Conservation (phyloP, 495 filamentous ascomycete species). For the Aspergillus panamensis region DNA sequence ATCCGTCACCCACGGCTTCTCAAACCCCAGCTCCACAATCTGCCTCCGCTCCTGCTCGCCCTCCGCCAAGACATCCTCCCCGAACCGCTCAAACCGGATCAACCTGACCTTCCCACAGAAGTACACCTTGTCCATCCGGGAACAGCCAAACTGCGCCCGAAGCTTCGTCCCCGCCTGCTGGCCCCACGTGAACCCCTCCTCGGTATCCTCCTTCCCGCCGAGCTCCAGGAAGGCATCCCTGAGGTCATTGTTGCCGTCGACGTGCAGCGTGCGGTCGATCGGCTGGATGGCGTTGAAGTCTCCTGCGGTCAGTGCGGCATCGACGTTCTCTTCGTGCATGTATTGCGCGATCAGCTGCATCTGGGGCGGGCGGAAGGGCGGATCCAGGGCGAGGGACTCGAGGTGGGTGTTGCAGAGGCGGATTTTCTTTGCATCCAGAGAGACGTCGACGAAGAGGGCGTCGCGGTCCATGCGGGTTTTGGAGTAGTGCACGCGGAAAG, state of each 20-base stretch:
- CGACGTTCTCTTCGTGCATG: background rate
- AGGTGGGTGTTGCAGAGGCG: constrained; percentile 15
- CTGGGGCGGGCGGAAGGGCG: constrained; percentile 9
- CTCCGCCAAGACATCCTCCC: constrained; percentile 2
- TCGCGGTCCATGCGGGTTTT: constrained; percentile 14
- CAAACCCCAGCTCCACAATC: constrained; percentile 7
- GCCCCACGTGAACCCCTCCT: constrained; percentile 16
- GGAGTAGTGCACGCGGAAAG: constrained; percentile 11
- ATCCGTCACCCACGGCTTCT: constrained; percentile 18
- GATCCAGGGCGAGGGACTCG: constrained; percentile 9
- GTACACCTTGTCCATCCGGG: constrained; percentile 16
- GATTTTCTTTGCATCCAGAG: background rate
- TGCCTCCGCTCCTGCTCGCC: background rate
- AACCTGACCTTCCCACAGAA: constrained; percentile 5
- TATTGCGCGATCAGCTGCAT: constrained; percentile 3
- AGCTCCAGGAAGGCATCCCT: constrained; percentile 14
- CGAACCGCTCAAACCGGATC: constrained; percentile 7
- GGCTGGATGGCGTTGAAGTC: constrained; percentile 18
- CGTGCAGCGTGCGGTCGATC: constrained; percentile 9
- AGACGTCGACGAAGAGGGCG: constrained; percentile 12
- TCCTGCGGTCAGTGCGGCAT: constrained; percentile 1
- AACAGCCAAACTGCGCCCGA: constrained; percentile 8
- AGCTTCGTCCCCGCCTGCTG: constrained; percentile 10
- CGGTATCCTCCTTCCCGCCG: constrained; percentile 7
- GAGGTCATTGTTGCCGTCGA: constrained; percentile 4